Base-by-base conservation (phyloP, 768 basidiomycete species). In the Serendipita vermifera region DNA sequence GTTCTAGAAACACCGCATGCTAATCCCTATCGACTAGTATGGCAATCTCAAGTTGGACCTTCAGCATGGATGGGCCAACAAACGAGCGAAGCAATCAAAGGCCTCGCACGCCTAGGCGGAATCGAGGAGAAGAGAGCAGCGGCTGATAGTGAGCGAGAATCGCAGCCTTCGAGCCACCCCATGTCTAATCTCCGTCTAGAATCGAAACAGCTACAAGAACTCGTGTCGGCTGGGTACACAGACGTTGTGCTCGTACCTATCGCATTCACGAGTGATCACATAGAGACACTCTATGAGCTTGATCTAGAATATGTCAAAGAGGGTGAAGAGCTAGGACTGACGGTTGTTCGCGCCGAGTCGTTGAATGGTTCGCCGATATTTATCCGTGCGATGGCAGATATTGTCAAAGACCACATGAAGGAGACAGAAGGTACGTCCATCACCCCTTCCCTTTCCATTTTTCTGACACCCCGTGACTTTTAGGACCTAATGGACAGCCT, bases 41-140 rank as follows among this genome's bases (percentile, higher is more conserved):
- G 96, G 96, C 96, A 99, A 72, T 88, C 85, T 4, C 86, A 98
- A 69, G 96, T 99, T 43, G 96, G 96, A 2, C 96, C 96, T 3
- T 85, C 83, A 33, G 87, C 93, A 17, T 98, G 96, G 96, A 88
- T 98, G 79, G 96, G 96, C 3, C 91, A 90, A 73, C 92, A 97
- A 69, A 99, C 96, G 1, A 75, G 79, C 15, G 91, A 89, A 55
- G 87, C 92, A 40, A 72, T 99, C 66, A 90, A 96, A 61, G 75
- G 74, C 0, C 64, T 71, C 22, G 69, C 68, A 27, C 69, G 70
- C 64, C 65, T 65, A 26, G 73, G 73, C 4, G 17, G 17, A 1
- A 27, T 20, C 17, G 54, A 55, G 26, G 54, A 38, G 33, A 33
- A 55, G 20, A 17, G 87, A 87, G 15, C 75, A 88, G 38, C 83